Conservation (phyloP, 179 eudicot species). For the Beta lomatogona region DNA sequence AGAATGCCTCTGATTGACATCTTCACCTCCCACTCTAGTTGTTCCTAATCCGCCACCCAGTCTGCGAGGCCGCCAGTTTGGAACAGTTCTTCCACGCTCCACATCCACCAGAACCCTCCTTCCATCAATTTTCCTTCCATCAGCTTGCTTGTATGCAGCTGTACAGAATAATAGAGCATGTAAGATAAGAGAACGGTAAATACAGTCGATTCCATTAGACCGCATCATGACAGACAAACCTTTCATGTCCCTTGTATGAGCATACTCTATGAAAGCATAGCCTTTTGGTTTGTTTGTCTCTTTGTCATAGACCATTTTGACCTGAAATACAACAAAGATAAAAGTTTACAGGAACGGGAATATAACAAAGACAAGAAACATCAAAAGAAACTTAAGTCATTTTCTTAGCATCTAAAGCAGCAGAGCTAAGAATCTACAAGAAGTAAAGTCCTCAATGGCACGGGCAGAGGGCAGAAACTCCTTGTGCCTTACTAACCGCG, state of each 20-base stretch:
- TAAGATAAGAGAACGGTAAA: not conserved
- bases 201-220: not conserved
- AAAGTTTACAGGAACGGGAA: constrained; percentile 6
- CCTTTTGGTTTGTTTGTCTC: constrained; percentile 88
- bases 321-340: constrained; percentile 47
- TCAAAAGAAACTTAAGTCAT: not conserved
- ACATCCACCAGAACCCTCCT: constrained; percentile 98
- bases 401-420: constrained; percentile 25
- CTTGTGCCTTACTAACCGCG: constrained; percentile 94
- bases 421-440: constrained; percentile 16
- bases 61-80: constrained; percentile 97
- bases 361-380: not conserved
- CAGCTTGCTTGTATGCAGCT: constrained; percentile 99
- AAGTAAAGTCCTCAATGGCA: constrained; percentile 70
- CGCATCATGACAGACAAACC: constrained; percentile 37
- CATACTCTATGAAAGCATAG: constrained; percentile 90
- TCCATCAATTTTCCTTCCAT: constrained; percentile 92
- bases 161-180: constrained; percentile 19
- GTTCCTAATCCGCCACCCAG: constrained; percentile 99
- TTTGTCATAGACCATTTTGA: constrained; percentile 74
- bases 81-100: constrained; percentile 99
- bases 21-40: constrained; percentile 85
- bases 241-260: constrained; percentile 98
- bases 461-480: constrained; percentile 99
- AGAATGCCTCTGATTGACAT: constrained; percentile 52